Evolutionary conservation across 768 basidiomycete species (phyloP), one percentile per base, ranked within the genome.

Genomic region (Lactarius evosmus): DNA sequence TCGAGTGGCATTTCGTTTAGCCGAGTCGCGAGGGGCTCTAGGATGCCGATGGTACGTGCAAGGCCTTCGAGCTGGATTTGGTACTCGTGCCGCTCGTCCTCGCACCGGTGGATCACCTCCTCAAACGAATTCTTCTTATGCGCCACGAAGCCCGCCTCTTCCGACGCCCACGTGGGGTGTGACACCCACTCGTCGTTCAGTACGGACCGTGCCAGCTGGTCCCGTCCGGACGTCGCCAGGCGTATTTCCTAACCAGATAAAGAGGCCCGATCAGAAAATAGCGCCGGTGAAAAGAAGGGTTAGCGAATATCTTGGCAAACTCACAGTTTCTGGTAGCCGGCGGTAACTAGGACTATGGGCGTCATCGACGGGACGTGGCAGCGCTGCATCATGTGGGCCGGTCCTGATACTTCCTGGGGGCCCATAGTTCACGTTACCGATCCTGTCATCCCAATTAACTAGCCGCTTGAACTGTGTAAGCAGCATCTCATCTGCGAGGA

Each of bases 151-250:
- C 93, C 95, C 1, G 95, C 85, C 72, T 96, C 95, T 73, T 98
- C 96, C 25, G 94, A 95, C 9, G 94, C 94, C 93, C 95, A 97
- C 1, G 95, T 96, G 3, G 97, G 96, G 74, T 98, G 96, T 16
- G 96, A 97, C 12, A 98, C 94, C 96, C 97, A 98, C 68, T 89
- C 85, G 72, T 98, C 95, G 72, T 99, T 99, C 52, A 99, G 83
- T 32, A 99, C 95, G 32, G 93, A 94, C 73, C 95, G 91, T 72
- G 92, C 95, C 61, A 98, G 87, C 66, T 93, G 86, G 70, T 98
- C 95, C 32, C 97, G 87, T 12, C 91, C 95, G 3, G 97, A 97
- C 73, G 97, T 98, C 30, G 93, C 91, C 22, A 98, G 76, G 44
- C 84, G 82, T 67, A 89, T 84, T 78, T 98, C 96, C 95, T 97